Conservation (phyloP, 164 flowering plant genomes). For the Umbellularia californica region DNA sequence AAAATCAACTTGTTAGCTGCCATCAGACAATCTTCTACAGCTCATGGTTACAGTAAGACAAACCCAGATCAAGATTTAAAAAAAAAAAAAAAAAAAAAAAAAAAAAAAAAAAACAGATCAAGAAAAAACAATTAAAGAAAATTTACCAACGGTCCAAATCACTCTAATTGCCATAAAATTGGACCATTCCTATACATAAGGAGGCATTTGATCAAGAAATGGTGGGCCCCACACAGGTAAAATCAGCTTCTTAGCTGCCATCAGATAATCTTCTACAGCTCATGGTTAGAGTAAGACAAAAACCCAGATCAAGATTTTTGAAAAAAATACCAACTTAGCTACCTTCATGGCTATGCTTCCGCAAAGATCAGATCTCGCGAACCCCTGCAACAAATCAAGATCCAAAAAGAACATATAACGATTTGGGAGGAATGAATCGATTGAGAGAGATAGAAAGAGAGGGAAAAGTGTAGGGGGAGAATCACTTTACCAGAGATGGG, state of each 20-base stretch:
- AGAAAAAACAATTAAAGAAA: background rate
- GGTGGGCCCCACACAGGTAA: background rate
- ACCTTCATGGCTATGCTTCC: conserved; percentile 14
- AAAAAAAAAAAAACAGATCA: background rate
- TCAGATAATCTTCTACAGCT: background rate
- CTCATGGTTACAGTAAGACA: background rate
- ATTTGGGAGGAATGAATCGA: background rate
- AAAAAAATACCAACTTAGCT: background rate
- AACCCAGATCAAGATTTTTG: background rate
- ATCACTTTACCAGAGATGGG: background rate
- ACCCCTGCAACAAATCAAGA: conserved; percentile 16
- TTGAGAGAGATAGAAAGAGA: background rate
- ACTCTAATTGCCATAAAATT: too few relatives aligned
- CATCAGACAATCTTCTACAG: background rate
- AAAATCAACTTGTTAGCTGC: background rate
- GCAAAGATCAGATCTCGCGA: conserved; percentile 15
- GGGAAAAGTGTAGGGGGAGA: background rate
- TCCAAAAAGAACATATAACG: background rate
- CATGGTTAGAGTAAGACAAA: background rate
- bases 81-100: background rate
- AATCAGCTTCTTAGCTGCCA: background rate
- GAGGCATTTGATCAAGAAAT: too few relatives aligned
- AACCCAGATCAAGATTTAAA: background rate
- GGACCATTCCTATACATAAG: too few relatives aligned
- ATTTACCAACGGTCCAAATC: too few relatives aligned